Base-by-base conservation (phyloP, 2,329 filamentous ascomycete genomes). In the Phyllosticta paracitricarpa region DNA sequence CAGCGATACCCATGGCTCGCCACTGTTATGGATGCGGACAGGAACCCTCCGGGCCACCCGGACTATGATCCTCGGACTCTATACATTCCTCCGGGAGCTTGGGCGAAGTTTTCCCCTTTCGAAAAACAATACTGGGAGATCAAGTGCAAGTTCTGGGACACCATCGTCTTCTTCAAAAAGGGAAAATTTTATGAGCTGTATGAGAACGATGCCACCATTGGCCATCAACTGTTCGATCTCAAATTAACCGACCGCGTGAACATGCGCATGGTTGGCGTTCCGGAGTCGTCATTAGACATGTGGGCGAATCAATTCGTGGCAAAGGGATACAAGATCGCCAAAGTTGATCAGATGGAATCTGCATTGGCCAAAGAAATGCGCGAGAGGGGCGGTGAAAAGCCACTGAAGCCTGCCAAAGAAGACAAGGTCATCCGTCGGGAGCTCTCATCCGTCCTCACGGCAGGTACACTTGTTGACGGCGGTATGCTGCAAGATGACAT, bases 41-140 rank as follows among this genome's bases (percentile, higher is more conserved):
- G 87, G 58, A 86, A 96, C 68, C 82, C 87, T 0, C 83, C 84
- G 0, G 87, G 83, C 9, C 85, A 97, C 72, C 88, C 92, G 0
- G 93, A 99, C 61, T 96, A 93, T 68, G 92, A 99, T 68, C 90
- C 91, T 8, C 83, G 90, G 22, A 95, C 91, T 0, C 82, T 99
- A n/a, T 96, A 87, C 73, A 88, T 99, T 35, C 94, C 94, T 0
- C 89, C 90, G 0, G 71, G 80, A 35, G 90, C 91, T 0, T 96
- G 87, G 86, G 77, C 77, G 30, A 87, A 89, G 26, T 97, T 99
- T 71, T 95, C 92, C 0, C 84, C 93, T 0, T 99, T 99, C 66
- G 94, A 99, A 75, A 95, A 91, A 73, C 94, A 99, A 72, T 99
- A 99, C 73, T 99, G 94, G 94, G 91, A 96, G 69, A 97, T 99